Evolutionary conservation across 768 basidiomycete species (phyloP).

Genomic region (Lactarius psammicola): DNA sequence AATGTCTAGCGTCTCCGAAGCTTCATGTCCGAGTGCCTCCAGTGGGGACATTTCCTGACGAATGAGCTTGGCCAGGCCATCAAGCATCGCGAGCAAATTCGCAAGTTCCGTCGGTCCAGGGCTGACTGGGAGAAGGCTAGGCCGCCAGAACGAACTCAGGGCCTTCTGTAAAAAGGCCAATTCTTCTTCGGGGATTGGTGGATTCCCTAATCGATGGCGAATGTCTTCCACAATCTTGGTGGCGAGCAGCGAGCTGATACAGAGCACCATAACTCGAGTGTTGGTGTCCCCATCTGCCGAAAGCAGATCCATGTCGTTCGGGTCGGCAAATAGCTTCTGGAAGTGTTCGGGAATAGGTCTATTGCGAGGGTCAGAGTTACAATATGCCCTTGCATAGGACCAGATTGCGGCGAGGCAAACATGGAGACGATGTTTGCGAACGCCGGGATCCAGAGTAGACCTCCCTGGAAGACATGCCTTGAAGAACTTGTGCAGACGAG

Average conservation of each 20-base stretch:
- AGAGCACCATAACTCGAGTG: neutral
- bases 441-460: neutral
- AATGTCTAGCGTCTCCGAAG: slow-evolving; percentile 5
- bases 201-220: neutral
- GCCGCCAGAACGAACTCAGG: neutral
- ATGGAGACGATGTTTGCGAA: neutral
- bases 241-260: neutral
- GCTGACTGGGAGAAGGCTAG: neutral
- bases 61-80: neutral
- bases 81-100: slow-evolving; percentile 4
- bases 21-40: neutral
- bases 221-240: neutral
- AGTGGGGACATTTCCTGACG: neutral
- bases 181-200: neutral
- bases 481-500: neutral
- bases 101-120: neutral
- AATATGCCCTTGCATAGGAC: neutral
- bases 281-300: neutral
- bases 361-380: neutral
- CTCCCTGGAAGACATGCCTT: slow-evolving; percentile 2
- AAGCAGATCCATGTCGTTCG: slow-evolving; percentile 6
- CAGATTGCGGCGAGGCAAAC: slow-evolving; percentile 8
- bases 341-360: slow-evolving; percentile 8
- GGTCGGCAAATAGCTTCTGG: neutral
- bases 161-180: slow-evolving; percentile 1